Evolutionary conservation across 371 early-diverging fungal genomes (phyloP).

Genomic region (Lichtheimia hyalospora): DNA sequence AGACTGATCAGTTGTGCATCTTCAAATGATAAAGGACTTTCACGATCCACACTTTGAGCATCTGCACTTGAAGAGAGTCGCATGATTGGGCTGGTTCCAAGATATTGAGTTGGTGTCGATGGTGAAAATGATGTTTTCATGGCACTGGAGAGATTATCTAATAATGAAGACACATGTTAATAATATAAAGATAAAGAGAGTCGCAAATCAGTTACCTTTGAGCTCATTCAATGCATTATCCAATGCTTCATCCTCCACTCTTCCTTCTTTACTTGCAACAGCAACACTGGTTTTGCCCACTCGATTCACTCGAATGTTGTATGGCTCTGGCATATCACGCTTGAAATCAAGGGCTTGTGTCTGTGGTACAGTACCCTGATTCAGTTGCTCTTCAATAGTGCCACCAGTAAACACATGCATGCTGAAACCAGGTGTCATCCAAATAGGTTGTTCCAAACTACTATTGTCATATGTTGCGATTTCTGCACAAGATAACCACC

Average conservation of each 20-base stretch:
- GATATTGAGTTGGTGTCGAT: conserved; percentile 7
- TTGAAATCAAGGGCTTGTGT: conserved; percentile 40
- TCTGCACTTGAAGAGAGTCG: conserved; percentile 37
- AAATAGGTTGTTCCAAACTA: conserved; percentile 41
- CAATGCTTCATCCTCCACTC: conserved; percentile 1
- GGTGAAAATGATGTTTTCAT: conserved; percentile 46
- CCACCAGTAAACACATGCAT: conserved; percentile 42
- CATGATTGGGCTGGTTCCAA: conserved; percentile 18
- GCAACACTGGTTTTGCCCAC: conserved; percentile 28
- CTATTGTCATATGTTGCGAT: conserved; percentile 41
- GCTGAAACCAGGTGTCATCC: conserved; percentile 50
- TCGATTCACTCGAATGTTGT: conserved; percentile 38
- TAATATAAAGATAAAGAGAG: too few species aligned
- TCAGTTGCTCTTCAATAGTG: background rate
- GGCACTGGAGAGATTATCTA: conserved; percentile 45
- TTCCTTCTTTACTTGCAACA: conserved; percentile 10
- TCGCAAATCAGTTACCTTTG: conserved; percentile 25
- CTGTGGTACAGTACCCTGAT: conserved; percentile 29
- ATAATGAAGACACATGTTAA: background rate
- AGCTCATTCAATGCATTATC: conserved; percentile 45
- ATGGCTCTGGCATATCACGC: conserved; percentile 43
- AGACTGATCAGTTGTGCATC: conserved; percentile 54
- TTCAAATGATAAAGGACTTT: conserved; percentile 44
- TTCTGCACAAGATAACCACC: conserved; percentile 56
- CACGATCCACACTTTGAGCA: background rate